Evolutionary conservation across 139 green algal species (phyloP), one percentile per base, ranked within the genome.

Genomic region (Chlamydomonas sphaeroides): DNA sequence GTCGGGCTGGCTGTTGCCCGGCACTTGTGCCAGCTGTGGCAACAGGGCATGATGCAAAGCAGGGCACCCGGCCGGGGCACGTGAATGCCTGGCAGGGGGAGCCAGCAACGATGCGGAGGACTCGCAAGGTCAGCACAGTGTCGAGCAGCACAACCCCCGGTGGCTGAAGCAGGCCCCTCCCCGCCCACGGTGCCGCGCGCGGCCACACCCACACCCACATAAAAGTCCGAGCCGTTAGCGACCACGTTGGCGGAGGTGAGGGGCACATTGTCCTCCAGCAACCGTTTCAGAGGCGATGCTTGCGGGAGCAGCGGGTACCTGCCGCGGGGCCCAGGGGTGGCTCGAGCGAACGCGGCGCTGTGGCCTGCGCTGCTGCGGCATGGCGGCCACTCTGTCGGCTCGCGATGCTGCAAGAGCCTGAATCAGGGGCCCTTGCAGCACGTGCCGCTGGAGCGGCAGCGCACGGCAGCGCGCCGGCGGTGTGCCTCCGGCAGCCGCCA

Each of bases 241-340:
- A 65, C 75, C 25, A 10, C 32, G n/a, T 67, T 53, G 7, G 73
- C 59, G 14, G 75, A 32, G 11, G 61, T 53, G 14, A 82, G 75
- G 41, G 75, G 75, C 42, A 82, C 62, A 41, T 35, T n/a, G 5
- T 49, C 61, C 3, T 17, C 23, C n/a, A 49, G 25, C 11, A 72
- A 14, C 33, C 51, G 42, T 7, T 6, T n/a, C 32, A 82, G 33
- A 53, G 14, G 45, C 45, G 2, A 21, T 1, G 28, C 17, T 6
- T 59, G 23, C 2, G 61, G 42, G 62, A 82, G 59, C 61, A 73
- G 61, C n/a, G 42, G 41, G 61, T 73, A 82, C 38, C 8, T n/a
- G 21, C n/a, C n/a, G n/a, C n/a, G 15, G 15, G 20, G 18, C 38
- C 30, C 61, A 30, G 3, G 57, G 28, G 61, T 70, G 25, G 10